Conservation (phyloP, 306 rosid genomes). For the Vigna radiata region DNA sequence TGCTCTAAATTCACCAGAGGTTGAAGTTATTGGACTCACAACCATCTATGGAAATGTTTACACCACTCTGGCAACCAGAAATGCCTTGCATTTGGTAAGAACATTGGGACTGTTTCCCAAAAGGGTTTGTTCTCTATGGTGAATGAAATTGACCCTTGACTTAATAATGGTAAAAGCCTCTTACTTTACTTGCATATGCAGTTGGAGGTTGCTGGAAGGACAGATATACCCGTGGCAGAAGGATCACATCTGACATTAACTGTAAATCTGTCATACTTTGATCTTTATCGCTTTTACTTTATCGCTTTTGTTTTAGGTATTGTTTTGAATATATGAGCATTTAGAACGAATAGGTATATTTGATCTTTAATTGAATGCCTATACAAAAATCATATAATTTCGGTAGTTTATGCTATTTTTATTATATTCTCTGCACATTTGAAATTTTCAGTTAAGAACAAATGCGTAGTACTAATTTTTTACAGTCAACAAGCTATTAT, state of each 20-base stretch:
- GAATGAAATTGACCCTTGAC: conserved; percentile 17
- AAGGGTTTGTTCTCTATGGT: not conserved
- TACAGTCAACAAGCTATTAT: conserved; percentile 1
- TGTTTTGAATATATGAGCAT: conserved; percentile 15
- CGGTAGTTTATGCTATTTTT: not conserved
- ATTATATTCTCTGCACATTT: conserved; percentile 12
- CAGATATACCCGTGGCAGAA: conserved; percentile 96
- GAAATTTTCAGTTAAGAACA: conserved; percentile 5
- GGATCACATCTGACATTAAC: conserved; percentile 90
- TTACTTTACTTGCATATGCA: conserved; percentile 43
- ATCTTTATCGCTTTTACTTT: not conserved
- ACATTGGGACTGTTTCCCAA: not conserved
- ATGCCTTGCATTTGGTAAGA: conserved; percentile 91
- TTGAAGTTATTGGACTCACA: conserved; percentile 86
- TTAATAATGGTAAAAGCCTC: not conserved
- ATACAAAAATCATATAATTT: conserved; percentile 1
- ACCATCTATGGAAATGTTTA: conserved; percentile 91
- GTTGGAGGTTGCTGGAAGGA: conserved; percentile 93
- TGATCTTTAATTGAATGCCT: conserved; percentile 11
- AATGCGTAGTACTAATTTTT: not conserved
- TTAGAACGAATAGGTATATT: not conserved
- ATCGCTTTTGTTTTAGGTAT: not conserved
- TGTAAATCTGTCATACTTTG: conserved; percentile 47
- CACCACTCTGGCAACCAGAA: conserved; percentile 88
- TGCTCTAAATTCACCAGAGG: conserved; percentile 80